Evolutionary conservation across 78 protist species (phyloP), one percentile per base, ranked within the genome.

Genomic region (Diacronema lutheri): DNA sequence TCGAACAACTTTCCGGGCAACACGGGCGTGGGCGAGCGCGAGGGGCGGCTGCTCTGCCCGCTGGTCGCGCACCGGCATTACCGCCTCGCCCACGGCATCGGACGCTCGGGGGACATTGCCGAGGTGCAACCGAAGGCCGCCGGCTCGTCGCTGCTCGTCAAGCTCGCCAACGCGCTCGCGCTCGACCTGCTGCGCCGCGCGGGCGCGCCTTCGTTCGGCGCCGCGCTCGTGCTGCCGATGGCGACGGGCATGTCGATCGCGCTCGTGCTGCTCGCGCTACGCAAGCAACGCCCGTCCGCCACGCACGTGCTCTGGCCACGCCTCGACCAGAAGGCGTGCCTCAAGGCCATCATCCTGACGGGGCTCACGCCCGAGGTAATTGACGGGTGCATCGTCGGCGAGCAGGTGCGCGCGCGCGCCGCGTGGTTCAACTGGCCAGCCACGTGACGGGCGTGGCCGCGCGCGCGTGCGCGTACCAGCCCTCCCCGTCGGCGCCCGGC

Each of bases 101-200:
- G 99, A 50, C 90, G 99, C 26, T 83, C 93, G 12, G 99, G 99
- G 20, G 99, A 98, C 87, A 85, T 98, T 13, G 83, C 85, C 7
- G 99, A 96, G 20, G 88, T 81, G 38, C 99, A 99, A 83, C 99
- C 99, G 3, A 99, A 99, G 86, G 99, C 99, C 2, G 99, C 99
- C 4, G 99, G 99, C 19, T 95, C 99, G 44, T 96, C 99, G 13
- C 91, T 97, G n/a, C 16, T 97, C 19, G 55, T n/a, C 71, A 44
- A 56, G 40, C 85, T 99, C 33, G 40, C 96, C 20, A 86, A 89
- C 69, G 29, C 40, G 6, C 62, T 97, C 31, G 94, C 86, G 9
- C 26, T 90, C 38, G 94, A 97, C 40, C 86, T 93, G 10, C 71
- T 98, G 16, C 26, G 58, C 1, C 1, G 73, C 12, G 68, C 65